Percentiles rank a stretch among this genome's conserved stretches.
Conservation (phyloP, 331 rosid genomes). For the Malus hybrid region DNA sequence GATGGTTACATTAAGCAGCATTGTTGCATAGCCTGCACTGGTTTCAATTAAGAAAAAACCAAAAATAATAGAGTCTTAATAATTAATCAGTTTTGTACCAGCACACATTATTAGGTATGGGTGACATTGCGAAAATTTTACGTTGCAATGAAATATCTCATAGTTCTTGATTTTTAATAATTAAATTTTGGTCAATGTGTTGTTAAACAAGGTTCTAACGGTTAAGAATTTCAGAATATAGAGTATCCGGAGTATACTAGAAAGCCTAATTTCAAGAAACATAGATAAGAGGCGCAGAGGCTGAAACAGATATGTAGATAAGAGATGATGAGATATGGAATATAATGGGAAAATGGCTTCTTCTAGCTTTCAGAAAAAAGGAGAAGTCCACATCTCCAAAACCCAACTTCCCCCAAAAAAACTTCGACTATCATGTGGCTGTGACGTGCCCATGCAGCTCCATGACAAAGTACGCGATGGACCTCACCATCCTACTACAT, state of each 20-base stretch:
- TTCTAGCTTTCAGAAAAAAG: not conserved
- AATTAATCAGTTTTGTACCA: too few relatives aligned
- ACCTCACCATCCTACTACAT: not conserved
- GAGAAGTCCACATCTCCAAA: slow-evolving; percentile 15
- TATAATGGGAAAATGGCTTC: not conserved
- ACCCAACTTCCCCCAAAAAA: not conserved
- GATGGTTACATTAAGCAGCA: not conserved
- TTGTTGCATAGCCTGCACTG: not conserved
- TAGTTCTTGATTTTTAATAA: too few relatives aligned
- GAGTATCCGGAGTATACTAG: not conserved
- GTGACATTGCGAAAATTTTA: too few relatives aligned
- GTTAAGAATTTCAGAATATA: too few relatives aligned
- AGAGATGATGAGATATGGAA: not conserved
- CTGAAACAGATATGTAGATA: slow-evolving; percentile 4
- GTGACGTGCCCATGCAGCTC: slow-evolving; percentile 38
- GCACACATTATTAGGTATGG: too few relatives aligned
- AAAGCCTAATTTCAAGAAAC: slow-evolving; percentile 4
- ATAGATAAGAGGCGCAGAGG: not conserved
- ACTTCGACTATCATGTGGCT: slow-evolving; percentile 30
- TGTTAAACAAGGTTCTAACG: not conserved
- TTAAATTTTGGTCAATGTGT: too few relatives aligned
- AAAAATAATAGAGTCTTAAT: too few relatives aligned
- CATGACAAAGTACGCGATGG: slow-evolving; percentile 11
- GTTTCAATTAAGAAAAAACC: too few relatives aligned
- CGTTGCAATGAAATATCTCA: too few relatives aligned